Percentiles rank a stretch among this genome's conserved stretches.
Conservation (phyloP, 1,284 basidiomycete species). For the Leccinum angustisporum region DNA sequence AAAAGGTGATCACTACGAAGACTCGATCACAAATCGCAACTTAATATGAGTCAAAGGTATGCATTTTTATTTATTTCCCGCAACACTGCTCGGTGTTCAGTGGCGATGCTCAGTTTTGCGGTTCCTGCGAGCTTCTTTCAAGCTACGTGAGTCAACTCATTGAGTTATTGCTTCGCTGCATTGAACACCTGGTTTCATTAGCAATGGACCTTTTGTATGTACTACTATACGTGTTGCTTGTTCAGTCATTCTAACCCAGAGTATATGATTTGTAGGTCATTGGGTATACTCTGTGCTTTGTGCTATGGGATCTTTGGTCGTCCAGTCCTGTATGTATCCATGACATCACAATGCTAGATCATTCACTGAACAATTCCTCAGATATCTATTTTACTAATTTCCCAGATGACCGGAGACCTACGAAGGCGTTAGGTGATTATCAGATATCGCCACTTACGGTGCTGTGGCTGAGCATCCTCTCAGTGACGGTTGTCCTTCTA, state of each 20-base stretch:
- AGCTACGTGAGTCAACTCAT: no score
- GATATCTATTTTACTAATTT: not conserved
- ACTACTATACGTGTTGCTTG: not conserved
- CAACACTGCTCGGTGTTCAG: no score
- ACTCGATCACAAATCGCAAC: not conserved
- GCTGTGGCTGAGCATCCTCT: not conserved
- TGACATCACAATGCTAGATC: not conserved
- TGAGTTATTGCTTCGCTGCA: no score
- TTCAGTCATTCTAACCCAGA: not conserved
- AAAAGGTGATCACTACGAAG: not conserved
- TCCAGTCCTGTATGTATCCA: not conserved
- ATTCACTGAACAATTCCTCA: not conserved
- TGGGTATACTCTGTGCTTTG: constrained; percentile 4
- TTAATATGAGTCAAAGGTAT: not conserved
- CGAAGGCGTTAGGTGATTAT: not conserved
- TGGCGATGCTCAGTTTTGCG: no score
- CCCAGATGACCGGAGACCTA: not conserved
- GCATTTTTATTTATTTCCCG: not conserved
- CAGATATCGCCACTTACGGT: no score
- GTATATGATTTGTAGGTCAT: no score
- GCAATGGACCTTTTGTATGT: not conserved
- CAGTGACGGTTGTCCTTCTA: not conserved
- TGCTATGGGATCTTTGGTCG: constrained; percentile 3
- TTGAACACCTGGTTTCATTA: no score
- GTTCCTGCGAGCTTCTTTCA: no score